These are phyloP conservation scores for Macaranga tanarius DNA, from an alignment of 441 rosid species.

Conservation along the genomic window DNA sequence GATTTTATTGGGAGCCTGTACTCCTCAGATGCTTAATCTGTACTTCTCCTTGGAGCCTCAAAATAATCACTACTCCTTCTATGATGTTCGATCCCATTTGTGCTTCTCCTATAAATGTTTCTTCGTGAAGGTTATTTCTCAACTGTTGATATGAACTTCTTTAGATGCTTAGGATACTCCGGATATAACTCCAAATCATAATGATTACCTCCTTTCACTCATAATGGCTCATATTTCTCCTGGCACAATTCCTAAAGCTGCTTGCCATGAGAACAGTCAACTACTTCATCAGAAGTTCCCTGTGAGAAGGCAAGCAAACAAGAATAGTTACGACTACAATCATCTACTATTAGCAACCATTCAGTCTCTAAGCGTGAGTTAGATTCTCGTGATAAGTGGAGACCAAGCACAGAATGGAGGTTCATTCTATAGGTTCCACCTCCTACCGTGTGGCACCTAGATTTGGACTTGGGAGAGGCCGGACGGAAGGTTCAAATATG, in stretches of 20 bases:
- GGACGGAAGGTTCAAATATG: constrained; percentile 53
- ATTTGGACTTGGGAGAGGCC: constrained; percentile 73
- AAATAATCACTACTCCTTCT: too few relatives aligned
- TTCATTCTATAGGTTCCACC: constrained; percentile 35
- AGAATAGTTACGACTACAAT: too few relatives aligned
- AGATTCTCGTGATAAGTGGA: constrained; percentile 96
- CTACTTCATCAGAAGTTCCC: constrained; percentile 94
- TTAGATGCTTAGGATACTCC: constrained; percentile 74
- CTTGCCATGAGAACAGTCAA: constrained; percentile 83
- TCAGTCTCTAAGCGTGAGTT: constrained; percentile 60
- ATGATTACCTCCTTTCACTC: constrained; percentile 90
- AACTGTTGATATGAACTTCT: too few relatives aligned
- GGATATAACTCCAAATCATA: constrained; percentile 89
- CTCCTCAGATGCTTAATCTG: too few relatives aligned
- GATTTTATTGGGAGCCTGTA: too few relatives aligned
- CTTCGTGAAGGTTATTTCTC: too few relatives aligned
- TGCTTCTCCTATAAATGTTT: too few relatives aligned
- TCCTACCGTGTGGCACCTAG: constrained; percentile 81
- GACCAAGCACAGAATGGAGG: constrained; percentile 75
- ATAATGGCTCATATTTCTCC: constrained; percentile 81
- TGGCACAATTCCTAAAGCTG: constrained; percentile 86
- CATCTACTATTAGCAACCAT: constrained; percentile 42
- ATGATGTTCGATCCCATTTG: too few relatives aligned
- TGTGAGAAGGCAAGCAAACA: too few relatives aligned
- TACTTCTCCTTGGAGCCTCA: too few relatives aligned